Percentiles rank a stretch among this genome's conserved stretches.
Evolutionary conservation across 192 early-diverging fungal species (phyloP).

Genomic region (Coemansia sp.): DNA sequence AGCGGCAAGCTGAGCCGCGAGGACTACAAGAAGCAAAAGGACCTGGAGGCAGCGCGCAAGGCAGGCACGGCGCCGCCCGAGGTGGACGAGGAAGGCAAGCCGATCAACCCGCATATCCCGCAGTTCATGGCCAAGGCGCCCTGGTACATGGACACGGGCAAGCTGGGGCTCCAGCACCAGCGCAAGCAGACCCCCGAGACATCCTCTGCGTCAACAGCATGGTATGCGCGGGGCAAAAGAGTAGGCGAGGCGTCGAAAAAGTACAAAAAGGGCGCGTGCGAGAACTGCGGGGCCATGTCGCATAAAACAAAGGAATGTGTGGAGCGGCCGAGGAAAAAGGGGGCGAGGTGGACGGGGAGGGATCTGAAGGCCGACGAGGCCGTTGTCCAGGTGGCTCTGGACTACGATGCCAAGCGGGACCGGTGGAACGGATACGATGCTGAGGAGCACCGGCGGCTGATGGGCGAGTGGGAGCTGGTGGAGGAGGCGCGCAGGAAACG

Average conservation of each 20-base stretch:
- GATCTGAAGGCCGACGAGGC: conserved; percentile 84
- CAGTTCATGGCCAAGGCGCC: conserved; percentile 94
- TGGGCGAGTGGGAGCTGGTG: conserved; percentile 78
- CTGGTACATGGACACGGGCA: conserved; percentile 84
- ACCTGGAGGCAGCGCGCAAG: conserved; percentile 93
- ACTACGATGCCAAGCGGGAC: conserved; percentile 96
- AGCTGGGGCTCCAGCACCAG: conserved; percentile 87
- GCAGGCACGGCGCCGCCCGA: conserved; percentile 87
- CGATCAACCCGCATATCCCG: conserved; percentile 99
- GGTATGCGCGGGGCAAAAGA: conserved; percentile 32
- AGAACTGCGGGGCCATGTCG: conserved; percentile 95
- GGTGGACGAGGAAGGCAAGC: conserved; percentile 80
- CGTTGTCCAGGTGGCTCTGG: conserved; percentile 67
- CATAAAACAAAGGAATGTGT: conserved; percentile 94
- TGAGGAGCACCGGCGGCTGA: conserved; percentile 65
- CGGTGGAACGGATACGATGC: conserved; percentile 98
- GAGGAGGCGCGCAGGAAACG: conserved; percentile 83
- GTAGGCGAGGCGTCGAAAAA: conserved; percentile 81
- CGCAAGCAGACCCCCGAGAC: conserved; percentile 18
- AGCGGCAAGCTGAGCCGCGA: conserved; percentile 80
- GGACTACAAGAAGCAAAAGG: conserved; percentile 92
- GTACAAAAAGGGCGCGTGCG: conserved; percentile 92
- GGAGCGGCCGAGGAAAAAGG: conserved; percentile 83
- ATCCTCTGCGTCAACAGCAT: neutral
- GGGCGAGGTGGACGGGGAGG: conserved; percentile 85